A percentile compares a stretch with the other conserved stretches of the same genome.
Evolutionary conservation across 2,329 filamentous ascomycete species (phyloP).

Genomic region (Ophiognomonia clavigignenti-juglandacearum): DNA sequence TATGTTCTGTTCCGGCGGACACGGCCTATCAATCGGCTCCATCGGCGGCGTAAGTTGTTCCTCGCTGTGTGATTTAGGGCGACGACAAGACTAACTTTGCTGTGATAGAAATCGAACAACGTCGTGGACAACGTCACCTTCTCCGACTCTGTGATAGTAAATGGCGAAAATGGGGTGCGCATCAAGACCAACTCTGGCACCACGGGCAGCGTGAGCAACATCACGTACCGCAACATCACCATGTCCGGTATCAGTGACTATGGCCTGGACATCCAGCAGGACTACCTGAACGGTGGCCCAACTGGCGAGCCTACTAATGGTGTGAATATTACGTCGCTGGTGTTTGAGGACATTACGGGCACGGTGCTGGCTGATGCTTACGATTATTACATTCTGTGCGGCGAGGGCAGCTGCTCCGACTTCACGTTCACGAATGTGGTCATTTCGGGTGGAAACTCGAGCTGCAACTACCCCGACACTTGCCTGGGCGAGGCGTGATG

Average conservation of each 20-base stretch:
- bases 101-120: constrained; percentile 49
- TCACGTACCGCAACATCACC: constrained; percentile 27
- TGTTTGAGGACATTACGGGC: constrained; percentile 37
- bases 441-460: constrained; percentile 42
- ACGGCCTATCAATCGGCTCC: constrained; percentile 38
- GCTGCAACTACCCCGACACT: constrained; percentile 16
- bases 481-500: constrained; percentile 1
- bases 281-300: constrained; percentile 42
- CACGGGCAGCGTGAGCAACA: constrained; percentile 37
- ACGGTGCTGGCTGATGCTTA: constrained; percentile 33
- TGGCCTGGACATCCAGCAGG: constrained; percentile 36
- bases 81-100: no score
- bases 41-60: no score
- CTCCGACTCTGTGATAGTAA: constrained; percentile 40
- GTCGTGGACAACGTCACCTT: constrained; percentile 46
- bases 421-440: constrained; percentile 48
- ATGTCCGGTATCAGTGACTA: constrained; percentile 22
- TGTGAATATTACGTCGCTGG: constrained; percentile 49
- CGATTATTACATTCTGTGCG: constrained; percentile 50
- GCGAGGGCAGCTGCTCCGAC: constrained; percentile 40
- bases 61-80: no score
- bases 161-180: constrained; percentile 49
- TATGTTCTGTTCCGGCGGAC: constrained; percentile 38
- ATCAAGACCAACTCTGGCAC: constrained; percentile 45
- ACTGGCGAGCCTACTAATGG: constrained; percentile 40